phyloP scores from a whole-genome alignment of 495 filamentous ascomycete species.

The Aspergillus saccharolyticus region DNA sequence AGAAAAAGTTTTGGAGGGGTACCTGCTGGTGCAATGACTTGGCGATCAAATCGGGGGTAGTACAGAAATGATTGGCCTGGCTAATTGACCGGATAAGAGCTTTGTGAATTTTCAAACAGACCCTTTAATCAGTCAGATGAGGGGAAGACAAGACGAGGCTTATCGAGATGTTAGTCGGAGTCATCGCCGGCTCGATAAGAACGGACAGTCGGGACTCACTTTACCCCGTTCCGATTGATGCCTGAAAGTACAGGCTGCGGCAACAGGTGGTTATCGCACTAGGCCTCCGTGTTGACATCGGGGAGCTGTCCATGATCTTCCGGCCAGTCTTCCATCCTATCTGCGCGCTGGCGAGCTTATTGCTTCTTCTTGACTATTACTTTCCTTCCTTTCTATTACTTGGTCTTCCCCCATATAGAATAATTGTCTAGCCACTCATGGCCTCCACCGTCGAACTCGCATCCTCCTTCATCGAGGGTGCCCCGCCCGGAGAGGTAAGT shows the following conservation, averaged over 20 bases:
- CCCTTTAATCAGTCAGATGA: background rate
- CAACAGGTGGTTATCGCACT: slow-evolving; percentile 25
- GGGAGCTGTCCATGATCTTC: slow-evolving; percentile 6
- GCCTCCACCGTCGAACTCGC: slow-evolving; percentile 54
- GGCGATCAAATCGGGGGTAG: background rate
- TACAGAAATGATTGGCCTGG: background rate
- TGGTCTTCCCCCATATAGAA: background rate
- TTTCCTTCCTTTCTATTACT: background rate
- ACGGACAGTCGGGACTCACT: background rate
- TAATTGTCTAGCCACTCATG: slow-evolving; percentile 22
- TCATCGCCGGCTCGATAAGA: background rate
- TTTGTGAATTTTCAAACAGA: background rate
- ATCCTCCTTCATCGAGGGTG: slow-evolving; percentile 87
- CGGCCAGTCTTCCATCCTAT: background rate
- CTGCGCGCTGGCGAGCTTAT: background rate
- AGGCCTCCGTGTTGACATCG: slow-evolving; percentile 21
- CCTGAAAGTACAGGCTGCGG: background rate
- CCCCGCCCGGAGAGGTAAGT: slow-evolving; percentile 93
- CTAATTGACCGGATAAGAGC: background rate
- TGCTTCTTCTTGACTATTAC: background rate
- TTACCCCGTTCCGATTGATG: background rate
- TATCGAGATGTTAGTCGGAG: background rate
- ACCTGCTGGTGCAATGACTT: background rate
- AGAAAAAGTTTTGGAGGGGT: background rate
- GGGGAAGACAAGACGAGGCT: background rate